Percentiles rank a stretch among this genome's conserved stretches.
Evolutionary conservation across 2,329 filamentous ascomycete species (phyloP).

Genomic region (Beauveria asiatica): DNA sequence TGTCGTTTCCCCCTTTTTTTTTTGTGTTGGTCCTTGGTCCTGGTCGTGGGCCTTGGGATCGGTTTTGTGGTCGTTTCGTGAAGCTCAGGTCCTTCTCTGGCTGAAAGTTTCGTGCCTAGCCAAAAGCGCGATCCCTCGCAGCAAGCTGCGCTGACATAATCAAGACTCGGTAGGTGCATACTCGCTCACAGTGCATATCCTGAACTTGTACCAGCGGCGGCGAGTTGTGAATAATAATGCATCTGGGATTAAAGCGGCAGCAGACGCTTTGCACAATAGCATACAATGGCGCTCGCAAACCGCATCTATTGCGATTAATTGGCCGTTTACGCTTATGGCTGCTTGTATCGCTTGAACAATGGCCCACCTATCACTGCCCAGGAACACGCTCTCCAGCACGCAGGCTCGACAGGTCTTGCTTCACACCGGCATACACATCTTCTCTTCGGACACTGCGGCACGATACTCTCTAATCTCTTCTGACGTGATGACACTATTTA

Average conservation of each 20-base stretch:
- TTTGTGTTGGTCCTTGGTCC: not conserved
- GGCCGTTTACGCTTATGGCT: not conserved
- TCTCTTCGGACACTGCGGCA: not conserved
- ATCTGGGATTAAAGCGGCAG: not conserved
- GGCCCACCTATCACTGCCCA: not conserved
- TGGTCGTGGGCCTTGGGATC: not conserved
- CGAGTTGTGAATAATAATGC: not conserved
- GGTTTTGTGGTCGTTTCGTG: not conserved
- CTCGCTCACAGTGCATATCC: not conserved
- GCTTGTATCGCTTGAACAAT: not conserved
- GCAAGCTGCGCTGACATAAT: constrained; percentile 1
- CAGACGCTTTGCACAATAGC: not conserved
- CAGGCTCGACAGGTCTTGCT: not conserved
- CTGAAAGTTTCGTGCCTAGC: constrained; percentile 9
- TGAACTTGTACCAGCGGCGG: not conserved
- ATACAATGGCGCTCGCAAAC: not conserved
- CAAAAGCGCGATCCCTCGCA: not conserved
- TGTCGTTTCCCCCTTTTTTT: not conserved
- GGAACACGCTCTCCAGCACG: not conserved
- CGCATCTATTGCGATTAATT: not conserved
- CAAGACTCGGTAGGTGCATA: not conserved
- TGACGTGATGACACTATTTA: too few species aligned
- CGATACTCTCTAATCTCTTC: not conserved
- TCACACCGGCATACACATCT: not conserved
- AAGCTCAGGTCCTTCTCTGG: not conserved